Conservation (phyloP, 768 basidiomycete genomes). For the Postia placenta region DNA sequence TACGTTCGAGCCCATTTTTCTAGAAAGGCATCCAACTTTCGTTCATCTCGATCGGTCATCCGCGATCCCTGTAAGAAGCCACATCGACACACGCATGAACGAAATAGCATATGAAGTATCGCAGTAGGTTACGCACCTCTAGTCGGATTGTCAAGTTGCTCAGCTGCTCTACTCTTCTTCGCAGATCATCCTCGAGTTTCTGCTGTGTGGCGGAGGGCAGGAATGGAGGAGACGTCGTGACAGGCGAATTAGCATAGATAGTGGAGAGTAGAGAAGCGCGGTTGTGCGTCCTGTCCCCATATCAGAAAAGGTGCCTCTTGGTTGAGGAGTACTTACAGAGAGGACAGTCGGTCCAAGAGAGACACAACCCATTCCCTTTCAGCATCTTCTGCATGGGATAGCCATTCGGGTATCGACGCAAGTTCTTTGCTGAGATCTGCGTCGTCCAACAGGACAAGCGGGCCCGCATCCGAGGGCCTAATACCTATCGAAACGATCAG, state of each 20-base stretch:
- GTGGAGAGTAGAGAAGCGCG: slow-evolving; percentile 7
- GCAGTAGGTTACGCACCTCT: too few species aligned
- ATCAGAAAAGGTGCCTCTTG: background rate
- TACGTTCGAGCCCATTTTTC: slow-evolving; percentile 9
- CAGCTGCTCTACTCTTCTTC: too few species aligned
- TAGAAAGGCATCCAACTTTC: slow-evolving; percentile 6
- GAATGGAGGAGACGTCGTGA: slow-evolving; percentile 18
- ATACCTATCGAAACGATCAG: background rate
- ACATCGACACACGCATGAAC: background rate
- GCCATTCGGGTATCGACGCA: background rate
- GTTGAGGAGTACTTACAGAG: slow-evolving; percentile 4
- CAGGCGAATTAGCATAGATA: slow-evolving; percentile 12
- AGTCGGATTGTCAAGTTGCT: too few species aligned
- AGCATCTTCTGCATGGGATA: background rate
- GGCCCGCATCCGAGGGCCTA: background rate
- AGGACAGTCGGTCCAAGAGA: background rate
- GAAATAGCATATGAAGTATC: background rate
- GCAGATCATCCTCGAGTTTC: slow-evolving; percentile 1
- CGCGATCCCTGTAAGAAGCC: slow-evolving; percentile 1
- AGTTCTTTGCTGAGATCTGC: slow-evolving; percentile 9
- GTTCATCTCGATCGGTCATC: slow-evolving; percentile 8
- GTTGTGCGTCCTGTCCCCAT: background rate
- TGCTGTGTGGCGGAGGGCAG: background rate
- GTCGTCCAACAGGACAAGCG: slow-evolving; percentile 11
- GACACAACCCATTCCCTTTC: slow-evolving; percentile 8